These are phyloP conservation scores for Graphilbum sp. DNA, from an alignment of 2,329 filamentous ascomycete genomes.

Conservation along the genomic window DNA sequence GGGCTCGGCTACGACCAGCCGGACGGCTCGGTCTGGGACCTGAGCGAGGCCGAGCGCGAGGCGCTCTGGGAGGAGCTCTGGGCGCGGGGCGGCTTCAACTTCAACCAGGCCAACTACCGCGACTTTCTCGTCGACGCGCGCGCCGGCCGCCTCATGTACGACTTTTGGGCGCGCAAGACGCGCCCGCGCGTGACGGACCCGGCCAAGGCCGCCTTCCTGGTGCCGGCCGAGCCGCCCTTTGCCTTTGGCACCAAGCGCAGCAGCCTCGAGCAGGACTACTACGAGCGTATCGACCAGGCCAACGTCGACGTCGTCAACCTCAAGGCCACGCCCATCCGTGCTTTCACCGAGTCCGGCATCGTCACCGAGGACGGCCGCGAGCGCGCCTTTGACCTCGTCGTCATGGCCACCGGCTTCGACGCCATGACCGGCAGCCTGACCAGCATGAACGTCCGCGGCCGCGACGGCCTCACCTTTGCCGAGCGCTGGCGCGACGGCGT, in stretches of 20 bases:
- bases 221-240: slow-evolving; percentile 26
- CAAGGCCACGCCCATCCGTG: slow-evolving; percentile 23
- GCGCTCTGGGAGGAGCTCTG: slow-evolving; percentile 27
- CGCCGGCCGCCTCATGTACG: slow-evolving; percentile 15
- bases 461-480: slow-evolving; percentile 13
- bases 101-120: slow-evolving; percentile 3
- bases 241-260: slow-evolving; percentile 29
- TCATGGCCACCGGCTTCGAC: slow-evolving; percentile 20
- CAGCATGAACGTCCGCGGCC: slow-evolving; percentile 14
- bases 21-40: slow-evolving; percentile 25
- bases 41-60: slow-evolving; percentile 23
- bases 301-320: slow-evolving; percentile 29
- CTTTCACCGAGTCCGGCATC: slow-evolving; percentile 23
- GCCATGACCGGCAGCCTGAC: slow-evolving; percentile 17
- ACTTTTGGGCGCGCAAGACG: slow-evolving; percentile 19
- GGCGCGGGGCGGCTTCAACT: slow-evolving; percentile 9
- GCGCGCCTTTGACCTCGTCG: slow-evolving; percentile 19
- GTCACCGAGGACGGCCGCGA: slow-evolving; percentile 18
- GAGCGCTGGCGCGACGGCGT: slow-evolving; percentile 18
- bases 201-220: slow-evolving; percentile 16
- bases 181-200: slow-evolving; percentile 18
- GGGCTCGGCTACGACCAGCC: slow-evolving; percentile 34
- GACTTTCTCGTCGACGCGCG: slow-evolving; percentile 14
- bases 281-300: slow-evolving; percentile 27
- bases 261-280: slow-evolving; percentile 30